These are phyloP conservation scores for Stentor roeselii DNA, from an alignment of 73 alveolate species.

Conservation along the genomic window DNA sequence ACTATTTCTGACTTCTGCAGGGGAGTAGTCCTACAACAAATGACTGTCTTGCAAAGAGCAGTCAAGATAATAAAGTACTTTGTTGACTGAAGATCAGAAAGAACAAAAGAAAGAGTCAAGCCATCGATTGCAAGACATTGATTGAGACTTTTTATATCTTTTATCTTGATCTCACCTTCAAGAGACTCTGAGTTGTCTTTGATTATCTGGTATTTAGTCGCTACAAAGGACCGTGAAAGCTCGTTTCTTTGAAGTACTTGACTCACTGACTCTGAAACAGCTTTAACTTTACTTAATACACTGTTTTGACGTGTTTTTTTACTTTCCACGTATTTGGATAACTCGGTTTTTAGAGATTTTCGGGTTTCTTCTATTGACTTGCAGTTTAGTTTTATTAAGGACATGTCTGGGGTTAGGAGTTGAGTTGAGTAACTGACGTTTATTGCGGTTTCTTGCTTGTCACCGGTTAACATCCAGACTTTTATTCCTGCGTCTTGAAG, in stretches of 20 bases:
- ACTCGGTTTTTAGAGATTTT: neutral
- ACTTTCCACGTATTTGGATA: neutral
- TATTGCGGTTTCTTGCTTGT: constrained; percentile 82
- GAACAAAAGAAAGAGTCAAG: neutral
- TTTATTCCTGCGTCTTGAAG: constrained; percentile 47
- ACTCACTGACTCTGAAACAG: neutral
- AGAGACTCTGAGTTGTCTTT: neutral
- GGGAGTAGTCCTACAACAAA: constrained; percentile 86
- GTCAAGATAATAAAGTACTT: constrained; percentile 52
- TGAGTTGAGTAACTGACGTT: constrained; percentile 78
- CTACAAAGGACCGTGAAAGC: neutral
- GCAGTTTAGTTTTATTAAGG: neutral
- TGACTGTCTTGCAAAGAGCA: constrained; percentile 67
- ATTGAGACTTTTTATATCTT: neutral
- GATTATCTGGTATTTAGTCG: neutral
- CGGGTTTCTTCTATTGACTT: neutral
- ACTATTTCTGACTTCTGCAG: constrained; percentile 80
- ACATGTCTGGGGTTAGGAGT: constrained; percentile 40
- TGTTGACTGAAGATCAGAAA: constrained; percentile 7
- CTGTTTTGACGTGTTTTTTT: neutral
- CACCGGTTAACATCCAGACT: constrained; percentile 44
- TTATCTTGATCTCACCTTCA: neutral
- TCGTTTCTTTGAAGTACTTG: neutral
- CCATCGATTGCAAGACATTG: constrained; percentile 24
- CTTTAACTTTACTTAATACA: neutral